Evolutionary conservation across 164 flowering plant genomes (phyloP).

Genomic region (Nelumbo lutea): DNA sequence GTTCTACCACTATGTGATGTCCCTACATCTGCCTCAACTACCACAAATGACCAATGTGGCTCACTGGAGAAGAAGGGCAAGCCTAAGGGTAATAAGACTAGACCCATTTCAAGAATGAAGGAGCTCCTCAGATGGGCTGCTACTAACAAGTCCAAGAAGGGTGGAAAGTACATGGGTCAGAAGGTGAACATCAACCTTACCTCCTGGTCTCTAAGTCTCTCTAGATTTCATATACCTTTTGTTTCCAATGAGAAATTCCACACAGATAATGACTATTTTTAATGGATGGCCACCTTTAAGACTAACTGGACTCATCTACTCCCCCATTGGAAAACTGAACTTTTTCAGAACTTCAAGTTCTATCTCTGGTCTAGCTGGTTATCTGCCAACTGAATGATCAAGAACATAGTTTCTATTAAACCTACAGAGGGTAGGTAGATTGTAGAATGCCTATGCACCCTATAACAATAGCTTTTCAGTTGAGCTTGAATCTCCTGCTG

Average conservation of each 20-base stretch:
- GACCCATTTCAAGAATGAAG: conserved; percentile 68
- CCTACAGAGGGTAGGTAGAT: no score
- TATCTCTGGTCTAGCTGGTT: no score
- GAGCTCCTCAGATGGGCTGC: conserved; percentile 82
- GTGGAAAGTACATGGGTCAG: conserved; percentile 44
- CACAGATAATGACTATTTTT: neutral
- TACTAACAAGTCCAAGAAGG: conserved; percentile 56
- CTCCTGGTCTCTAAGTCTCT: neutral
- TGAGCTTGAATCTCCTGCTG: no score
- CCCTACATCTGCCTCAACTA: conserved; percentile 12
- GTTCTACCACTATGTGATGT: conserved; percentile 50
- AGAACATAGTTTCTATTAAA: no score
- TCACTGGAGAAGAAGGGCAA: conserved; percentile 27
- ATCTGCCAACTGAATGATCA: no score
- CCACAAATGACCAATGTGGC: conserved; percentile 11
- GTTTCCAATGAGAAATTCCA: neutral
- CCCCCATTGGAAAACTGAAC: no score
- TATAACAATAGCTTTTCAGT: no score
- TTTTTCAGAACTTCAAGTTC: no score
- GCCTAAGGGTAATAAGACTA: conserved; percentile 36
- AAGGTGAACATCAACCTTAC: conserved; percentile 40
- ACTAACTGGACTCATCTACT: no score
- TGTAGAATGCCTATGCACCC: no score
- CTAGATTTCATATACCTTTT: no score
- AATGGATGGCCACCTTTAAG: no score